phyloP scores from a whole-genome alignment of 495 filamentous ascomycete genomes.

The Podospora sp. region DNA sequence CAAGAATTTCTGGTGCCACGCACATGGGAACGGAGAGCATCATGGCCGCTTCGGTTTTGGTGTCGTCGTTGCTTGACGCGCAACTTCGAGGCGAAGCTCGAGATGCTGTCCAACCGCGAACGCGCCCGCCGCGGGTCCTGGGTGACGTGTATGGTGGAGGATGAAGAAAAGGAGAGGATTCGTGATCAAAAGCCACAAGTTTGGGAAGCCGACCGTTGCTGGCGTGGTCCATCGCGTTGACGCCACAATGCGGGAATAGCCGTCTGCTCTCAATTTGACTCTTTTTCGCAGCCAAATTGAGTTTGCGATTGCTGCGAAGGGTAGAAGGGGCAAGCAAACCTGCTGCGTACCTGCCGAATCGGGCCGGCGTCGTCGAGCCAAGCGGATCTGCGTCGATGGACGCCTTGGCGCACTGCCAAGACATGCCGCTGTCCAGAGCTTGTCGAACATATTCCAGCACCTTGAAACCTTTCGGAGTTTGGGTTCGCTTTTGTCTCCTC shows the following conservation, averaged over 20 bases:
- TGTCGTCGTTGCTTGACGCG: not conserved
- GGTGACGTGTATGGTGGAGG: not conserved
- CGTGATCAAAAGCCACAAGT: not conserved
- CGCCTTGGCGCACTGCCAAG: conserved; percentile 19
- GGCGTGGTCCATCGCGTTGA: not conserved
- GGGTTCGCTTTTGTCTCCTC: not conserved
- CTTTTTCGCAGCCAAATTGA: not conserved
- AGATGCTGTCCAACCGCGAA: not conserved
- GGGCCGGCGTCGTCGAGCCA: conserved; percentile 15
- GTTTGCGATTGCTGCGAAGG: not conserved
- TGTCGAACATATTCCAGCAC: not conserved
- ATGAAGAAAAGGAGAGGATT: not conserved
- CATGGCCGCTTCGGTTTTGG: not conserved
- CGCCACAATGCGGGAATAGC: not conserved
- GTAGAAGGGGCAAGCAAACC: not conserved
- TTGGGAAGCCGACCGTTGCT: not conserved
- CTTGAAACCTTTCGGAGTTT: conserved; percentile 9
- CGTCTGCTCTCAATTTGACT: not conserved
- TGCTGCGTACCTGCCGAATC: conserved; percentile 16
- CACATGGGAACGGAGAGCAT: not conserved
- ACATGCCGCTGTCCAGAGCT: conserved; percentile 7
- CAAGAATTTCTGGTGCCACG: conserved; percentile 10
- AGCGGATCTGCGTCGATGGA: conserved; percentile 15
- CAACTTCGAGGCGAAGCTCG: not conserved
- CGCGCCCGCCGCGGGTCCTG: not conserved